Percentiles rank a stretch among this genome's conserved stretches.
phyloP scores from a whole-genome alignment of 495 filamentous ascomycete species.

The Xylaria longipes region DNA sequence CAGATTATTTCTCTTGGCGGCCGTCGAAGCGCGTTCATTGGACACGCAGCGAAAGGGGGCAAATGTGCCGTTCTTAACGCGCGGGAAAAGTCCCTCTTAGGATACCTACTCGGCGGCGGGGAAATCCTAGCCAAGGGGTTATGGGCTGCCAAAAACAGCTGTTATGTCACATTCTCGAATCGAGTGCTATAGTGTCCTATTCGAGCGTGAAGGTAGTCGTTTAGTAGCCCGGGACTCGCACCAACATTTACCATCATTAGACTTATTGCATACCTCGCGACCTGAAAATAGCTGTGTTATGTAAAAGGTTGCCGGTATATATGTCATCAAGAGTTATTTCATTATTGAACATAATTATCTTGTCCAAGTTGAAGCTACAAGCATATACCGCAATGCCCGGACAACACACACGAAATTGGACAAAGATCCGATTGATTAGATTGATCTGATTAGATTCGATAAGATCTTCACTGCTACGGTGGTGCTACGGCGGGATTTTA shows the following conservation, averaged over 20 bases:
- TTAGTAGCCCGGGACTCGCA: not conserved
- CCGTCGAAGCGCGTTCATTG: not conserved
- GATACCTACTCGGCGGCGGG: not conserved
- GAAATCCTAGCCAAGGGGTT: not conserved
- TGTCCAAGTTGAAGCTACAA: not conserved
- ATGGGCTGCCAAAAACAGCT: not conserved
- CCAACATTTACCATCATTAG: not conserved
- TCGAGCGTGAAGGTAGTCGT: not conserved
- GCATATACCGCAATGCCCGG: not conserved
- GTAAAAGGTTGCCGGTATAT: not conserved
- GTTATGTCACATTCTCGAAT: not conserved
- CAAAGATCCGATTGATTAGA: conserved; percentile 13
- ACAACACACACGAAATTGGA: not conserved
- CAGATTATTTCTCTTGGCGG: conserved; percentile 16
- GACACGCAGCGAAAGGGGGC: not conserved
- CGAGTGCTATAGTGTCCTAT: not conserved
- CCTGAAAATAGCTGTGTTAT: not conserved
- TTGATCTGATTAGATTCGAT: conserved; percentile 23
- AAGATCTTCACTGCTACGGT: conserved; percentile 1
- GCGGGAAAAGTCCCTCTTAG: not conserved
- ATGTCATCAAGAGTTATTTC: not conserved
- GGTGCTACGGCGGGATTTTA: not conserved
- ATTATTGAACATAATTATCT: not conserved
- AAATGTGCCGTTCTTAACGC: not conserved
- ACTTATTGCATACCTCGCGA: not conserved